A percentile compares a stretch with the other conserved stretches of the same genome.
phyloP scores from a whole-genome alignment of 2,329 filamentous ascomycete species.

The Aspergillus luchuensis region DNA sequence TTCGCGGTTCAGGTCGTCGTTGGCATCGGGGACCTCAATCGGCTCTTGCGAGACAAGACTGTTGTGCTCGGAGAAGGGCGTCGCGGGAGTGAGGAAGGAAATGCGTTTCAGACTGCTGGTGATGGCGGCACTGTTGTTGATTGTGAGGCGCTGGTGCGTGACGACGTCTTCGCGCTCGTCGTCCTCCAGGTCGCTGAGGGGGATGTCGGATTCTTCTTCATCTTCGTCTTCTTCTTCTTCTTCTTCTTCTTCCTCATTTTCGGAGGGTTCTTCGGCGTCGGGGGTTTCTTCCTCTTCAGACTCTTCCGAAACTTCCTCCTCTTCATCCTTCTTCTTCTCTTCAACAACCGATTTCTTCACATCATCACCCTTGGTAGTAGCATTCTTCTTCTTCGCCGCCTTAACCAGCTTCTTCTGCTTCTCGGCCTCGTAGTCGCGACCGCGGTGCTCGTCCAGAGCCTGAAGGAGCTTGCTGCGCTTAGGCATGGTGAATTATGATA shows the following conservation, averaged over 20 bases:
- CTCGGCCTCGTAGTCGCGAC: constrained; percentile 72
- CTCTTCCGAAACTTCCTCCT: constrained; percentile 25
- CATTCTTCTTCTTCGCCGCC: constrained; percentile 39
- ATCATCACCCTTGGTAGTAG: not conserved
- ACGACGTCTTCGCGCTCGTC: constrained; percentile 85
- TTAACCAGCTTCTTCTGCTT: constrained; percentile 69
- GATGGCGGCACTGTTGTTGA: constrained; percentile 93
- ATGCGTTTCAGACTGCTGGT: constrained; percentile 73
- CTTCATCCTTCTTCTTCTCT: constrained; percentile 6
- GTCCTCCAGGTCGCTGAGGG: constrained; percentile 80
- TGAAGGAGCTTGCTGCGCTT: constrained; percentile 61
- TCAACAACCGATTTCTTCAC: not conserved
- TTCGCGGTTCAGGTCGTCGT: constrained; percentile 91
- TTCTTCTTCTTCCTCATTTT: constrained; percentile 28
- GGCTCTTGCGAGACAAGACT: constrained; percentile 68
- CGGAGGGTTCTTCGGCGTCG: constrained; percentile 25
- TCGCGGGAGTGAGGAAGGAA: constrained; percentile 57
- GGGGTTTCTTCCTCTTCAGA: constrained; percentile 40
- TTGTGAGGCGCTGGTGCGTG: constrained; percentile 88
- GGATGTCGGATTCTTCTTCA: constrained; percentile 82
- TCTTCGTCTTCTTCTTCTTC: constrained; percentile 45
- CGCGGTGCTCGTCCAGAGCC: constrained; percentile 60
- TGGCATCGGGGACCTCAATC: constrained; percentile 76
- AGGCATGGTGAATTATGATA: constrained; percentile 40
- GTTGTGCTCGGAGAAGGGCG: constrained; percentile 83